Evolutionary conservation across 1,284 basidiomycete species (phyloP).

Genomic region (Porogramme epimiltina): DNA sequence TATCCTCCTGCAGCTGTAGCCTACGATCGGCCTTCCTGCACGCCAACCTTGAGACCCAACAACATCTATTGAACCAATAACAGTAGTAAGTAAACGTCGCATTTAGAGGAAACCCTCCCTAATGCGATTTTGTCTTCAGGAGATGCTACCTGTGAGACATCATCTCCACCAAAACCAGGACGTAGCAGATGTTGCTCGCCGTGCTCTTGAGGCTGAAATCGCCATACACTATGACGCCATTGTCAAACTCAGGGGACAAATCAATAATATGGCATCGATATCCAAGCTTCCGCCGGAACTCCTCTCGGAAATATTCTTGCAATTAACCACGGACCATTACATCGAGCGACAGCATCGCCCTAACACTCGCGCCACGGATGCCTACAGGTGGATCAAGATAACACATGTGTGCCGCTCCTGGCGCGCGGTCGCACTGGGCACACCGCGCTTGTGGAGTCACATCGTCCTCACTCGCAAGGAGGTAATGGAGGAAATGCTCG

Average conservation of each 20-base stretch:
- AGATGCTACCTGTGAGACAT: too few species aligned
- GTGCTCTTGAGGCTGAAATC: slow-evolving; percentile 4
- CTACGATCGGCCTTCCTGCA: too few species aligned
- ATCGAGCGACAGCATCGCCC: neutral
- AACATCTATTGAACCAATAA: too few species aligned
- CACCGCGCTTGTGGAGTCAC: slow-evolving; percentile 13
- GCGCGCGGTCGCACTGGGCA: slow-evolving; percentile 10
- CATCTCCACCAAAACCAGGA: too few species aligned
- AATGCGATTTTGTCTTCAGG: too few species aligned
- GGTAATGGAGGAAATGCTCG: neutral
- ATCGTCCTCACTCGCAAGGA: slow-evolving; percentile 5
- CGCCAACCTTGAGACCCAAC: too few species aligned
- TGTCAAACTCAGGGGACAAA: slow-evolving; percentile 6
- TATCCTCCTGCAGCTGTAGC: too few species aligned
- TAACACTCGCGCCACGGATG: neutral
- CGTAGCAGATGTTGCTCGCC: slow-evolving; percentile 5
- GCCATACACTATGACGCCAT: slow-evolving; percentile 4
- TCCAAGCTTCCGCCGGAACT: slow-evolving; percentile 14
- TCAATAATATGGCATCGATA: slow-evolving; percentile 8
- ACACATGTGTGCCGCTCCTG: slow-evolving; percentile 18
- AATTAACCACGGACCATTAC: slow-evolving; percentile 5
- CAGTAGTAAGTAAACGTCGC: too few species aligned
- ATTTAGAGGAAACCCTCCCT: too few species aligned
- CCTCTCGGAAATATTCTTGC: slow-evolving; percentile 10
- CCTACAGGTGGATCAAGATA: slow-evolving; percentile 15